Evolutionary conservation across 2,329 filamentous ascomycete genomes (phyloP).

Genomic region (Diaporthe amygdali): DNA sequence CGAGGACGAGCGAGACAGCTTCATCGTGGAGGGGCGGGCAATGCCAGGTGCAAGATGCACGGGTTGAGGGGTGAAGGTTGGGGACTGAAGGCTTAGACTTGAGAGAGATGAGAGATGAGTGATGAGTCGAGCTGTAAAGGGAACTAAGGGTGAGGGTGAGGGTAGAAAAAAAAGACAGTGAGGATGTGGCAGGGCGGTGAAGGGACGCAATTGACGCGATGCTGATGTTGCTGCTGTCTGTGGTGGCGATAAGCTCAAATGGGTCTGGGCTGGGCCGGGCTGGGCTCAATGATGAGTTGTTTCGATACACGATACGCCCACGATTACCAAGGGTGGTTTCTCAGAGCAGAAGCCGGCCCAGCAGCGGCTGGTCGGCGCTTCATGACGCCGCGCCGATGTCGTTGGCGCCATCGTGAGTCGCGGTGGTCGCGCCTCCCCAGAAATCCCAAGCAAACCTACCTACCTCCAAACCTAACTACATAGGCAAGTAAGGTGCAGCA

Average conservation of each 20-base stretch:
- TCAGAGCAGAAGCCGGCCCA: neutral
- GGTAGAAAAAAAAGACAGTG: neutral
- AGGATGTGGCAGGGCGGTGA: neutral
- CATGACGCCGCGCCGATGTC: slow-evolving; percentile 4
- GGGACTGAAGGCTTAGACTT: neutral
- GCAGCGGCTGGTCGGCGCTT: neutral
- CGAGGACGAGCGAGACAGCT: slow-evolving; percentile 9
- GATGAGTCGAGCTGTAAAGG: neutral
- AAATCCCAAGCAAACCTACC: neutral
- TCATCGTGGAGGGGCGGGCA: neutral
- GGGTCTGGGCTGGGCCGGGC: neutral
- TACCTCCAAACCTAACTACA: neutral
- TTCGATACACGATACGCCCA: neutral
- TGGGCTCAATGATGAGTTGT: neutral
- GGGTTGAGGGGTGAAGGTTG: neutral
- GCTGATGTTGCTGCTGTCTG: neutral
- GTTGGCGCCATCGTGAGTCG: slow-evolving; percentile 8
- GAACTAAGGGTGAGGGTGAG: neutral
- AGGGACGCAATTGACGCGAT: neutral
- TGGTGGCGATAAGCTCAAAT: slow-evolving; percentile 5
- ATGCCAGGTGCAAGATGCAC: neutral
- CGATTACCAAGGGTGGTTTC: neutral
- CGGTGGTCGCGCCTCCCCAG: neutral
- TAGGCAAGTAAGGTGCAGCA: neutral
- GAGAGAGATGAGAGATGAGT: neutral